A percentile compares a stretch with the other conserved stretches of the same genome.
phyloP scores from a whole-genome alignment of 78 protist species.

The Dictyostelium capitatum region DNA sequence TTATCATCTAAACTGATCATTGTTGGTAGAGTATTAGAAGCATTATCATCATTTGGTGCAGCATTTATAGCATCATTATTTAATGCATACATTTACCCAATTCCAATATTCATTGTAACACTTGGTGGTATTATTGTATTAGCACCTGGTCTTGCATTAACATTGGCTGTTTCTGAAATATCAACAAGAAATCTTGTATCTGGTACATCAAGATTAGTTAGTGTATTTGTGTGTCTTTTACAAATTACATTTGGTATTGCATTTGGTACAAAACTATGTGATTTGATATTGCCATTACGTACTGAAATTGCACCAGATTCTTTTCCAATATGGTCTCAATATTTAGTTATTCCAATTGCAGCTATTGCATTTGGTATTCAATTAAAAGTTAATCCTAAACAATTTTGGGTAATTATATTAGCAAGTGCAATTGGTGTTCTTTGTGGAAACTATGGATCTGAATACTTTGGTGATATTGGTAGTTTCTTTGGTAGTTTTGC shows the following conservation, averaged over 20 bases:
- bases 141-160: slow-evolving; percentile 67
- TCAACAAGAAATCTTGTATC: slow-evolving; percentile 55
- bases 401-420: slow-evolving; percentile 63
- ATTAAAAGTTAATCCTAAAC: slow-evolving; percentile 47
- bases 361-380: slow-evolving; percentile 68
- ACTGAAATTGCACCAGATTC: slow-evolving; percentile 11
- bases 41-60: slow-evolving; percentile 53
- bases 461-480: slow-evolving; percentile 65
- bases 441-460: slow-evolving; percentile 54
- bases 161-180: slow-evolving; percentile 53
- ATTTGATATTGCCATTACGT: background rate
- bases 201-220: slow-evolving; percentile 64
- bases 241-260: slow-evolving; percentile 74
- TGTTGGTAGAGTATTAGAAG: slow-evolving; percentile 74
- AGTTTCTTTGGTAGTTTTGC: slow-evolving; percentile 58
- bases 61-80: slow-evolving; percentile 41
- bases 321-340: slow-evolving; percentile 57
- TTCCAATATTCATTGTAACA: slow-evolving; percentile 21
- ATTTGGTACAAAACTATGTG: slow-evolving; percentile 50
- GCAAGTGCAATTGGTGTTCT: slow-evolving; percentile 38
- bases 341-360: slow-evolving; percentile 42
- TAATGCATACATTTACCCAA: slow-evolving; percentile 55
- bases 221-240: slow-evolving; percentile 59
- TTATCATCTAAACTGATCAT: slow-evolving; percentile 25
- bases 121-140: slow-evolving; percentile 67